Evolutionary conservation across 2,329 filamentous ascomycete genomes (phyloP).

Genomic region (Alternaria consortialis): DNA sequence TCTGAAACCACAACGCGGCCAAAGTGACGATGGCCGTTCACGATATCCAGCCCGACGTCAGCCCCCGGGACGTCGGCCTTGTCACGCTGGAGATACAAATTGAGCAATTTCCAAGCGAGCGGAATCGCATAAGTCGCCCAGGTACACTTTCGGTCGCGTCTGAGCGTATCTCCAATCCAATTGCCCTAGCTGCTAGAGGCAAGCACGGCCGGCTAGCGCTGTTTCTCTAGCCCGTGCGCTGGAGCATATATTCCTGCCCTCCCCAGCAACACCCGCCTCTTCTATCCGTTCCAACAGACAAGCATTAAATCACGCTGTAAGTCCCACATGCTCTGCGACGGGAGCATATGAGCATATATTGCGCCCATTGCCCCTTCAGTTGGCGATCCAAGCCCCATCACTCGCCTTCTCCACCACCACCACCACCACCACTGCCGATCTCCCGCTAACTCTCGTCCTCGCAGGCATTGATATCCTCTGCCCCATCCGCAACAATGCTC

Average conservation of each 20-base stretch:
- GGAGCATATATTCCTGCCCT: slow-evolving; percentile 27
- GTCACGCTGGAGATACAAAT: slow-evolving; percentile 17
- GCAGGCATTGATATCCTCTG: slow-evolving; percentile 51
- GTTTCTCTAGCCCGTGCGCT: slow-evolving; percentile 24
- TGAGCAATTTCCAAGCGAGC: slow-evolving; percentile 28
- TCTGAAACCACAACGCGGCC: slow-evolving; percentile 27
- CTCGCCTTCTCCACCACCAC: slow-evolving; percentile 17
- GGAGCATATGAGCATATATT: slow-evolving; percentile 7
- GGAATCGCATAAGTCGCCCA: slow-evolving; percentile 11
- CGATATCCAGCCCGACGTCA: neutral
- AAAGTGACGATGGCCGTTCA: slow-evolving; percentile 6
- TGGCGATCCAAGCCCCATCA: slow-evolving; percentile 1
- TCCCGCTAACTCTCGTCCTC: slow-evolving; percentile 36
- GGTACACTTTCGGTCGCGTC: slow-evolving; percentile 23
- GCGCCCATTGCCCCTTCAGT: slow-evolving; percentile 18
- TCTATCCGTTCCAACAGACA: slow-evolving; percentile 16
- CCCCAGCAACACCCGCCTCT: slow-evolving; percentile 25
- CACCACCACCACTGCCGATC: slow-evolving; percentile 22
- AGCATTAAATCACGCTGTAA: slow-evolving; percentile 30
- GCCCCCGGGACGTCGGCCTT: slow-evolving; percentile 11
- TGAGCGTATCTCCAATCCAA: slow-evolving; percentile 36
- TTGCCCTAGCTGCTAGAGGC: slow-evolving; percentile 25
- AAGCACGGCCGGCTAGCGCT: slow-evolving; percentile 25
- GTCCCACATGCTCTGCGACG: slow-evolving; percentile 4
- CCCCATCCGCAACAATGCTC: slow-evolving; percentile 54